Evolutionary conservation across 768 basidiomycete genomes (phyloP).

Genomic region (Boletellus sp.): DNA sequence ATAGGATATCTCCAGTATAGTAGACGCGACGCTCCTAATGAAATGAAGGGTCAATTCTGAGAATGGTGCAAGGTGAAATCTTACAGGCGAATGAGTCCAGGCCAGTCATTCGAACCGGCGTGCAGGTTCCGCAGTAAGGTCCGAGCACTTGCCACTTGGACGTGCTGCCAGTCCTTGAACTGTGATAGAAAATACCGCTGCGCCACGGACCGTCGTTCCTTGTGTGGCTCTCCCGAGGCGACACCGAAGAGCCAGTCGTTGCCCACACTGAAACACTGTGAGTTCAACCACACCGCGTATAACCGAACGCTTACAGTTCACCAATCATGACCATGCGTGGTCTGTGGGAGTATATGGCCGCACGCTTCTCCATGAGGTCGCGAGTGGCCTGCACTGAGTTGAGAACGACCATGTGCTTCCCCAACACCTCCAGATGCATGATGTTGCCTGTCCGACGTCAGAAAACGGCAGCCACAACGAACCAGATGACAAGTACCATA

Average conservation of each 20-base stretch:
- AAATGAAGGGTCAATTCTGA: too few relatives aligned
- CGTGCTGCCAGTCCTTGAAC: constrained; percentile 4
- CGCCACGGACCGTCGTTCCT: constrained; percentile 7
- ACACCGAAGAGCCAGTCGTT: background rate
- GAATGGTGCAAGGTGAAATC: too few relatives aligned
- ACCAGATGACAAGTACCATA: too few relatives aligned
- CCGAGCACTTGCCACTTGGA: too few relatives aligned
- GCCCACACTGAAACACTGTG: background rate
- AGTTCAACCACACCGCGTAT: background rate
- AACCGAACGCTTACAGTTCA: background rate
- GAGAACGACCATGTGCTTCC: constrained; percentile 28
- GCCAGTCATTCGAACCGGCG: too few relatives aligned
- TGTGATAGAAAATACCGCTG: constrained; percentile 11
- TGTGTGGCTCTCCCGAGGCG: constrained; percentile 10
- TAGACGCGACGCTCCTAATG: too few relatives aligned
- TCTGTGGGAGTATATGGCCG: constrained; percentile 3
- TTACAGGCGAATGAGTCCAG: too few relatives aligned
- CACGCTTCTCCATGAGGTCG: constrained; percentile 6
- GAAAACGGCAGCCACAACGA: too few relatives aligned
- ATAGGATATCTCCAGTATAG: too few relatives aligned
- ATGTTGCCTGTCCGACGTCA: background rate
- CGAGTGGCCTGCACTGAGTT: constrained; percentile 27
- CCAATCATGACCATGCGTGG: background rate
- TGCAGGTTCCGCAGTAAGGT: too few relatives aligned
- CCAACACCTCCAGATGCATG: background rate